phyloP scores from a whole-genome alignment of 2,329 filamentous ascomycete species.

The Trichoderma sp. region DNA sequence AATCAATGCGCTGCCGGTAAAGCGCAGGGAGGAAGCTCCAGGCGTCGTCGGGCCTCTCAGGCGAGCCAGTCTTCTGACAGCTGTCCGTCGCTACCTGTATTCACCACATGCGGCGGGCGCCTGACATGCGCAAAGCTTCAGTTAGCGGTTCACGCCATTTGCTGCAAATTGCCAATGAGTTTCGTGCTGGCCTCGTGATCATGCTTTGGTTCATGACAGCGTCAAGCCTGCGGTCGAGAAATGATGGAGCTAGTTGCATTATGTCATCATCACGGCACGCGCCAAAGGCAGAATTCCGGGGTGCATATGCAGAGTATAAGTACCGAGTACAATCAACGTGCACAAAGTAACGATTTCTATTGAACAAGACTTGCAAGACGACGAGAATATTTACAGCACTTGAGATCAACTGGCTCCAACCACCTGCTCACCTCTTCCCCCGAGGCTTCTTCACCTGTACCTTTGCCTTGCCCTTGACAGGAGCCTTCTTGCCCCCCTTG shows the following conservation, averaged over 20 bases:
- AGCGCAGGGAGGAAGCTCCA: background rate
- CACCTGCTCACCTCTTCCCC: constrained; percentile 24
- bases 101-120: constrained; percentile 22
- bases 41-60: constrained; percentile 22
- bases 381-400: constrained; percentile 3
- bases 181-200: constrained; percentile 19
- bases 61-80: constrained; percentile 34
- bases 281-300: background rate
- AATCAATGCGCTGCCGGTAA: background rate
- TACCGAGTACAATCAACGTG: background rate
- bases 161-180: background rate
- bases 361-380: background rate
- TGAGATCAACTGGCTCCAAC: background rate
- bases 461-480: constrained; percentile 18
- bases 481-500: constrained; percentile 20
- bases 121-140: constrained; percentile 22
- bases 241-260: constrained; percentile 5
- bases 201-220: constrained; percentile 6
- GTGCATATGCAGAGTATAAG: background rate
- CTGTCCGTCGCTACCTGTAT: constrained; percentile 5
- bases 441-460: constrained; percentile 21
- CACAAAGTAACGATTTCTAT: background rate
- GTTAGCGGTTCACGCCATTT: constrained; percentile 11
- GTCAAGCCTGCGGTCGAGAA: background rate
- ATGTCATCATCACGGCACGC: constrained; percentile 20